Base-by-base conservation (phyloP, 768 basidiomycete genomes). In the Suillus americanus region DNA sequence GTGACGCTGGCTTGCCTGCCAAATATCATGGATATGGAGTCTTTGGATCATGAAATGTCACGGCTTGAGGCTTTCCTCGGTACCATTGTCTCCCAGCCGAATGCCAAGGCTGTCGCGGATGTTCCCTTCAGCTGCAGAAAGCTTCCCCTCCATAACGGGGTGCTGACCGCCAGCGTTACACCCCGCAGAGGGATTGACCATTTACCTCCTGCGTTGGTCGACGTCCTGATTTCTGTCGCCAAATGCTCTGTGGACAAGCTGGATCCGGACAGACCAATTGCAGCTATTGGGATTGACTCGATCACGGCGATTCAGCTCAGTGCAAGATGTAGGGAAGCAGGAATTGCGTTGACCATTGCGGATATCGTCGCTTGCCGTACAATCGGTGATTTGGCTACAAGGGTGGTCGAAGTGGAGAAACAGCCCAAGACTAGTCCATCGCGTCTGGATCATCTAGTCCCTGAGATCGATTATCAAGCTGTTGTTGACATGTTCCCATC, bases 301-400 rank as follows among this genome's bases (percentile, higher is more conserved):
- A 84, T 85, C 64, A 80, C 80, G 23, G 81, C 83, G 25, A 81
- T 85, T 41, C 79, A 80, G 60, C 72, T 85, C 14, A 74, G 75
- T 12, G 76, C 79, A 8, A 80, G 75, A 62, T 78, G 77, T 67
- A 75, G 79, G 53, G 71, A 72, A 53, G 73, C 69, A 5, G 82
- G 82, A 1, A 64, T 83, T 50, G 64, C 51, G 16, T 55, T 78
- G 30, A 65, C 61, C 14, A 76, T 78, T 3, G 79, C 74, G 37
- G 81, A 83, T 62, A 75, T 84, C n/a, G 68, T 82, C 50, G 78
- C 71, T 43, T 79, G 82, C 59, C 68, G 67, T 48, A 81, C 81
- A 3, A 66, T 84, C 16, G 75, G 67, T 14, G 71, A 72, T 35
- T 65, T 77, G 25, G 69, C 64, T 12, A 38, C 43, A 33, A 73